Evolutionary conservation across 768 basidiomycete genomes (phyloP).

Genomic region (Boletus reticuloceps): DNA sequence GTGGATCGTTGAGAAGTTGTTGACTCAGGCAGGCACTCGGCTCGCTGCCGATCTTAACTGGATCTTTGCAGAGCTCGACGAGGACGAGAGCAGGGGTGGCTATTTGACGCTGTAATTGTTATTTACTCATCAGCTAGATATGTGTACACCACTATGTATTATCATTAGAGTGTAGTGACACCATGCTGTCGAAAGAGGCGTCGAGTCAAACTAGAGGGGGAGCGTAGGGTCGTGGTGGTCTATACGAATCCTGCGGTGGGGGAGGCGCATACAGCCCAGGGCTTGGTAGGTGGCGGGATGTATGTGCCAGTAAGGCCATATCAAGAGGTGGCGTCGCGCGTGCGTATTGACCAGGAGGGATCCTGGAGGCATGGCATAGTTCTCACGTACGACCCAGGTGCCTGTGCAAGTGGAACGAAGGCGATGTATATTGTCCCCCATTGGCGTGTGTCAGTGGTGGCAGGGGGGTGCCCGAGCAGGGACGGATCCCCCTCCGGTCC

Average conservation of each 20-base stretch:
- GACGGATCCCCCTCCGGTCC: slow-evolving; percentile 30
- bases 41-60: slow-evolving; percentile 83
- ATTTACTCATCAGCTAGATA: not conserved
- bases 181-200: too few species aligned
- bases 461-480: slow-evolving; percentile 34
- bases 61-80: slow-evolving; percentile 43
- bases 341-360: slow-evolving; percentile 33
- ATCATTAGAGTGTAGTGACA: too few species aligned
- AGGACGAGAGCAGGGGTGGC: not conserved
- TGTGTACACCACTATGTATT: too few species aligned
- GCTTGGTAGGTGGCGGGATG: slow-evolving; percentile 18
- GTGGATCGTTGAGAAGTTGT: slow-evolving; percentile 75
- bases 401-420: slow-evolving; percentile 28
- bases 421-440: slow-evolving; percentile 29
- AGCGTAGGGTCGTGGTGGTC: slow-evolving; percentile 27
- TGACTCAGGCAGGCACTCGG: slow-evolving; percentile 81
- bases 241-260: slow-evolving; percentile 25
- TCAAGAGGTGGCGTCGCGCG: slow-evolving; percentile 44
- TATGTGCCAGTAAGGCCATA: slow-evolving; percentile 23
- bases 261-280: slow-evolving; percentile 23
- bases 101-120: slow-evolving; percentile 3
- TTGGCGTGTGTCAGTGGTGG: slow-evolving; percentile 35
- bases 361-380: too few species aligned
- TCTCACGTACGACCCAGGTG: slow-evolving; percentile 37
- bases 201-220: too few species aligned